Evolutionary conservation across 257 asterid species (phyloP).

Genomic region (Primulina eburnea): DNA sequence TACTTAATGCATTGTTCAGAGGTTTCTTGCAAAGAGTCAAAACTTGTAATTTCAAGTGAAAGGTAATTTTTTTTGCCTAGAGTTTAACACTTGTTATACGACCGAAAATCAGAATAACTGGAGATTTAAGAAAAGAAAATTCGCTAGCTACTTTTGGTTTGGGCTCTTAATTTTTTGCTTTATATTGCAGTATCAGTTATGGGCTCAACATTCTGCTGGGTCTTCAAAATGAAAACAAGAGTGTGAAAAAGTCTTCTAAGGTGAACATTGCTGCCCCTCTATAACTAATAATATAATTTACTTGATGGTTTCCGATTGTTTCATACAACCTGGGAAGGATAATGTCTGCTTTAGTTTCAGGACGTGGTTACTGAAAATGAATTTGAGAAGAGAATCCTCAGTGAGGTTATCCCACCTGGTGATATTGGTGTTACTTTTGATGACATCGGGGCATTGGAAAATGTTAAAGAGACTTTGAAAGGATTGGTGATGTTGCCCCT

Average conservation of each 20-base stretch:
- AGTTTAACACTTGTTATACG: neutral
- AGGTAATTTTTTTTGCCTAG: constrained; percentile 33
- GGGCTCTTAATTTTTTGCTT: constrained; percentile 15
- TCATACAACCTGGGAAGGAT: constrained; percentile 10
- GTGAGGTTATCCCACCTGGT: constrained; percentile 47
- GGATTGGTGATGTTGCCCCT: constrained; percentile 55
- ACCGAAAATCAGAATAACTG: constrained; percentile 5
- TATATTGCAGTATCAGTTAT: constrained; percentile 51
- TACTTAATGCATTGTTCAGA: constrained; percentile 56
- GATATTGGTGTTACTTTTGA: constrained; percentile 56
- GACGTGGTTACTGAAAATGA: constrained; percentile 53
- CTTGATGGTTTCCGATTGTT: neutral
- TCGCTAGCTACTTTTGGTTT: constrained; percentile 11
- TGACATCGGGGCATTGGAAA: constrained; percentile 53
- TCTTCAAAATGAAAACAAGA: constrained; percentile 58
- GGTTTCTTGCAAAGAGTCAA: constrained; percentile 33
- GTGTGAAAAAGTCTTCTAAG: constrained; percentile 61
- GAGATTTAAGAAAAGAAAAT: neutral
- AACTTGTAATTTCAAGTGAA: constrained; percentile 46
- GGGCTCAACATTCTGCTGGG: constrained; percentile 62
- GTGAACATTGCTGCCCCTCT: constrained; percentile 33
- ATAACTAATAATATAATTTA: neutral
- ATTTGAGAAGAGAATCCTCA: constrained; percentile 50
- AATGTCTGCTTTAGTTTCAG: constrained; percentile 31
- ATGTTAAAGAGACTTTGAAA: constrained; percentile 48